Percentiles rank a stretch among this genome's conserved stretches.
phyloP scores from a whole-genome alignment of 495 filamentous ascomycete species.

The Podospora sp. region DNA sequence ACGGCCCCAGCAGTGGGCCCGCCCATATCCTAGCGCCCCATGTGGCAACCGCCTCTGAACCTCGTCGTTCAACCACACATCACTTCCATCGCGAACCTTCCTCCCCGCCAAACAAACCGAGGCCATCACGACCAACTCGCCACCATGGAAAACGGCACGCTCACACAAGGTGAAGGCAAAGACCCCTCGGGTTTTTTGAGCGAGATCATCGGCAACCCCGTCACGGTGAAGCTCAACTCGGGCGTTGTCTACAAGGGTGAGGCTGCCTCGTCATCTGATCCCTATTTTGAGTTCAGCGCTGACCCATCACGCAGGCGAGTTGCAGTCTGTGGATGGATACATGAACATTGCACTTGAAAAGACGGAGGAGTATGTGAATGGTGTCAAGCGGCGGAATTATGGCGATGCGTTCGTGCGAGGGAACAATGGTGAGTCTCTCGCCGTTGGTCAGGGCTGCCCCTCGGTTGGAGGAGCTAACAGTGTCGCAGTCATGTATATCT shows the following conservation, averaged over 20 bases:
- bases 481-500: constrained; percentile 64
- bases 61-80: neutral
- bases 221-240: constrained; percentile 94
- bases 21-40: neutral
- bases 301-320: constrained; percentile 61
- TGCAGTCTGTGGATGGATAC: constrained; percentile 98
- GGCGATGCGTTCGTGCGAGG: constrained; percentile 96
- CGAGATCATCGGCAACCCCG: constrained; percentile 88
- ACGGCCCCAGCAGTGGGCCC: neutral
- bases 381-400: constrained; percentile 75
- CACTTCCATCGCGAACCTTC: neutral
- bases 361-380: constrained; percentile 87
- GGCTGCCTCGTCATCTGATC: neutral
- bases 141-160: constrained; percentile 73
- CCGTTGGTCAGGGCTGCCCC: neutral
- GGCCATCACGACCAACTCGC: neutral
- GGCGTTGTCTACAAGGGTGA: constrained; percentile 94
- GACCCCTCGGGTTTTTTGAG: constrained; percentile 89
- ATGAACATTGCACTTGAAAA: constrained; percentile 99
- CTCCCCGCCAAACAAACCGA: neutral
- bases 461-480: constrained; percentile 1
- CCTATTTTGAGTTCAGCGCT: constrained; percentile 8
- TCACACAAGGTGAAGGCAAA: constrained; percentile 65
- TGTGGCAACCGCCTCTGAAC: neutral
- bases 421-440: constrained; percentile 74